phyloP scores from a whole-genome alignment of 2,329 filamentous ascomycete genomes.

The Cytospora paraplurivora region DNA sequence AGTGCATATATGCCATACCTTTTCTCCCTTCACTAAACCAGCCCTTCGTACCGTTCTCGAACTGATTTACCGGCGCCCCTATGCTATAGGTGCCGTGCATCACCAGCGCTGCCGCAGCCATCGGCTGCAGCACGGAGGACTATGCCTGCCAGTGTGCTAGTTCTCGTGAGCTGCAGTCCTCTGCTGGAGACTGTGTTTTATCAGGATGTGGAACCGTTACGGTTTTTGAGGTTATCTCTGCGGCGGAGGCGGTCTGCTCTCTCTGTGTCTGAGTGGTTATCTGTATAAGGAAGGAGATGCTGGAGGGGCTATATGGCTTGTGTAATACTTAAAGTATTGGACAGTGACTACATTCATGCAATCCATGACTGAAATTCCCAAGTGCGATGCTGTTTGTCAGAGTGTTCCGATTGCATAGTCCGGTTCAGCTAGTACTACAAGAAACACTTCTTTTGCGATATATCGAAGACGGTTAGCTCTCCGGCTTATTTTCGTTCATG shows the following conservation, averaged over 20 bases:
- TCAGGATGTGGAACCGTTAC: conserved; percentile 1
- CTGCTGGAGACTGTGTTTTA: not conserved
- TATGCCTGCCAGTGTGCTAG: not conserved
- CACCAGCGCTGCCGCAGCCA: conserved; percentile 7
- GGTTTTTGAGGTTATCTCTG: not conserved
- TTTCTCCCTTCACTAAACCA: not conserved
- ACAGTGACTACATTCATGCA: too few relatives aligned
- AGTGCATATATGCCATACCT: not conserved
- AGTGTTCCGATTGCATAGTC: too few relatives aligned
- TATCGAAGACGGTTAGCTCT: too few relatives aligned
- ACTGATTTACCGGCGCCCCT: not conserved
- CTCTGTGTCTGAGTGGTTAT: not conserved
- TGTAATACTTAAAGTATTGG: too few relatives aligned
- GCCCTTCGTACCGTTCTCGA: not conserved
- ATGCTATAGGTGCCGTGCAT: not conserved
- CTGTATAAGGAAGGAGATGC: not conserved
- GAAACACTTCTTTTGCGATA: too few relatives aligned
- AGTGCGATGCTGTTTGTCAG: too few relatives aligned
- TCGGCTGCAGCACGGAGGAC: not conserved
- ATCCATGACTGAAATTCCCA: too few relatives aligned
- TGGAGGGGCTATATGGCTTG: not conserved
- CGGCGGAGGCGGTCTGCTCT: not conserved
- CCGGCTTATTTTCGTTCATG: too few relatives aligned
- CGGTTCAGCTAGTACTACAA: too few relatives aligned
- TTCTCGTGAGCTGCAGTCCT: not conserved